Percentiles rank a stretch among this genome's conserved stretches.
phyloP scores from a whole-genome alignment of 495 filamentous ascomycete genomes.

The Aspergillus heteromorphus region DNA sequence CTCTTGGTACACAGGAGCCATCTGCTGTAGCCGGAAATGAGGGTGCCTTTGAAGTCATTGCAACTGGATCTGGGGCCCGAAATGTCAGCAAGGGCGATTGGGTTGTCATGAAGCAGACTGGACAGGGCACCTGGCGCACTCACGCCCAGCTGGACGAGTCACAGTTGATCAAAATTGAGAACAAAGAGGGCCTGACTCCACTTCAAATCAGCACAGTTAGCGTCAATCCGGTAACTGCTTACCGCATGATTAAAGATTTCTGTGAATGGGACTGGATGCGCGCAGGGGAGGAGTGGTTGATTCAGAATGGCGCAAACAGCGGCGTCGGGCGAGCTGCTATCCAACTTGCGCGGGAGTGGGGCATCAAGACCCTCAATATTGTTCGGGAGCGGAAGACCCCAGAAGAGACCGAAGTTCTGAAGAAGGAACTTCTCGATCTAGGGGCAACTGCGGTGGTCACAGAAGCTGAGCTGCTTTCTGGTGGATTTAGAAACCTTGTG shows the following conservation, averaged over 20 bases:
- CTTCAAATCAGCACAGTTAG: constrained; percentile 77
- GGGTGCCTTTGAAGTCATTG: constrained; percentile 78
- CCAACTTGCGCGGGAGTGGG: constrained; percentile 78
- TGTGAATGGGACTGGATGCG: constrained; percentile 51
- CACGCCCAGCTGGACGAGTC: constrained; percentile 69
- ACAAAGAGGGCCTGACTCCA: constrained; percentile 60
- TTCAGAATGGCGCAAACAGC: constrained; percentile 94
- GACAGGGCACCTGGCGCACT: constrained; percentile 89
- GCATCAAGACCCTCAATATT: constrained; percentile 80
- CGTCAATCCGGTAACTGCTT: constrained; percentile 91
- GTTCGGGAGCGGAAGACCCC: constrained; percentile 60
- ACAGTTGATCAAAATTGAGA: constrained; percentile 58
- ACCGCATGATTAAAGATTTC: constrained; percentile 86
- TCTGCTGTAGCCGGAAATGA: constrained; percentile 83
- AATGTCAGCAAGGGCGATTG: constrained; percentile 70
- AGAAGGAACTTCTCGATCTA: constrained; percentile 61
- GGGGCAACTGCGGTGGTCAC: constrained; percentile 79
- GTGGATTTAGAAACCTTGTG: constrained; percentile 57
- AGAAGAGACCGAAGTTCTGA: constrained; percentile 60
- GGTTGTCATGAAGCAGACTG: constrained; percentile 77
- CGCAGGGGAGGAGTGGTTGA: constrained; percentile 65
- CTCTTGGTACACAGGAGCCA: constrained; percentile 68
- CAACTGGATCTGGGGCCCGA: constrained; percentile 54
- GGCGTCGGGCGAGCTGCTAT: constrained; percentile 87
- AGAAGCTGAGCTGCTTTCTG: constrained; percentile 66